phyloP scores from a whole-genome alignment of 352 stramenopile species.

The Phytophthora pini region DNA sequence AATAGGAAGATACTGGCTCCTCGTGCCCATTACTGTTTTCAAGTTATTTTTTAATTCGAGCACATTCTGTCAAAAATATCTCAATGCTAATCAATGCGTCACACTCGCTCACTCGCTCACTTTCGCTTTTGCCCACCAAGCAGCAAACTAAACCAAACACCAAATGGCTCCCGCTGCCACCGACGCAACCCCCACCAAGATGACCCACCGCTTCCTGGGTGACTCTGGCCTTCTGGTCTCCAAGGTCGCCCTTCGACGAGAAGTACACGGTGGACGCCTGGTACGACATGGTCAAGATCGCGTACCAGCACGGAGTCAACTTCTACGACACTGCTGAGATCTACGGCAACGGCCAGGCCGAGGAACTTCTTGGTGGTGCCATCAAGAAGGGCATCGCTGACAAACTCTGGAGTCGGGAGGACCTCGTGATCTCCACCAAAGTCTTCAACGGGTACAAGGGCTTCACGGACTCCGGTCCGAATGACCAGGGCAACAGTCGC shows the following conservation, averaged over 20 bases:
- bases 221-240: constrained; percentile 11
- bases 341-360: constrained; percentile 13
- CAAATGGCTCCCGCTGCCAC: constrained; percentile 5
- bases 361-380: constrained; percentile 35
- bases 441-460: constrained; percentile 3
- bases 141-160: background rate
- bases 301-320: constrained; percentile 13
- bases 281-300: constrained; percentile 23
- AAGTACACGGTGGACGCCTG: constrained; percentile 16
- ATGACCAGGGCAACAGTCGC: constrained; percentile 4
- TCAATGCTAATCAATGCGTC: background rate
- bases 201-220: constrained; percentile 16
- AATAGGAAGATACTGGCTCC: background rate
- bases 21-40: background rate
- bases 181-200: constrained; percentile 4
- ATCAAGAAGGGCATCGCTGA: constrained; percentile 21
- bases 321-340: constrained; percentile 19
- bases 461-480: background rate
- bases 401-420: constrained; percentile 1
- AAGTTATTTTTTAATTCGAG: background rate
- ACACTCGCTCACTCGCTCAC: background rate
- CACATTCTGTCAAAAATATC: background rate
- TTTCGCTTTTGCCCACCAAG: constrained; percentile 3
- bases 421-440: constrained; percentile 10
- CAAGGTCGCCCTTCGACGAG: constrained; percentile 10